These are phyloP conservation scores for Hyaloscypha bicolor DNA, from an alignment of 495 filamentous ascomycete genomes.

Conservation along the genomic window DNA sequence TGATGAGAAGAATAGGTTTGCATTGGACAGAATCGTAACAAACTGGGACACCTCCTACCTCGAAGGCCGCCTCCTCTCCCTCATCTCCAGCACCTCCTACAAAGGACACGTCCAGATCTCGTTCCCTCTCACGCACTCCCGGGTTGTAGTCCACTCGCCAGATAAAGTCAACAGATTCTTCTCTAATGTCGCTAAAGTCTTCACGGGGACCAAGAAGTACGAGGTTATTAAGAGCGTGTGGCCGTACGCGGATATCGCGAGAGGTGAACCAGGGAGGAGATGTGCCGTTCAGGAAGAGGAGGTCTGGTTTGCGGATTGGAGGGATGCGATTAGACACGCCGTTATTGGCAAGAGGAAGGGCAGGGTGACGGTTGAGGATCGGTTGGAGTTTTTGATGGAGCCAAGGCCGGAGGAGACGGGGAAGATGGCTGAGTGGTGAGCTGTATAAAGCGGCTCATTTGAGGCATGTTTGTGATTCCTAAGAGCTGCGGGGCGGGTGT, in stretches of 20 bases:
- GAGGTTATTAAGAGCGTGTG: constrained; percentile 30
- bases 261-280: constrained; percentile 25
- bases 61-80: constrained; percentile 50
- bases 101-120: constrained; percentile 49
- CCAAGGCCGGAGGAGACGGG: constrained; percentile 43
- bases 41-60: constrained; percentile 55
- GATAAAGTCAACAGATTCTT: constrained; percentile 56
- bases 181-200: constrained; percentile 49
- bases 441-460: too few species aligned
- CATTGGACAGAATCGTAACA: constrained; percentile 48
- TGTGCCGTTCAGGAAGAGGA: constrained; percentile 55
- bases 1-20: constrained; percentile 36
- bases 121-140: constrained; percentile 52
- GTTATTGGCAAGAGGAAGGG: constrained; percentile 89
- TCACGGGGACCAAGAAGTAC: constrained; percentile 31
- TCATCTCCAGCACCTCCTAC: constrained; percentile 48
- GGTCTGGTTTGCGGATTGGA: constrained; percentile 69
- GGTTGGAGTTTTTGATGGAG: constrained; percentile 83
- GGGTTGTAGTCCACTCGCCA: constrained; percentile 51
- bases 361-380: constrained; percentile 54
- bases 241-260: constrained; percentile 31
- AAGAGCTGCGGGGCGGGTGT: too few species aligned
- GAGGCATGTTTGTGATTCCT: too few species aligned
- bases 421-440: constrained; percentile 15
- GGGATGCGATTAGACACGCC: constrained; percentile 92